phyloP scores from a whole-genome alignment of 2,329 filamentous ascomycete species.

The Pseudogymnoascus sp. region DNA sequence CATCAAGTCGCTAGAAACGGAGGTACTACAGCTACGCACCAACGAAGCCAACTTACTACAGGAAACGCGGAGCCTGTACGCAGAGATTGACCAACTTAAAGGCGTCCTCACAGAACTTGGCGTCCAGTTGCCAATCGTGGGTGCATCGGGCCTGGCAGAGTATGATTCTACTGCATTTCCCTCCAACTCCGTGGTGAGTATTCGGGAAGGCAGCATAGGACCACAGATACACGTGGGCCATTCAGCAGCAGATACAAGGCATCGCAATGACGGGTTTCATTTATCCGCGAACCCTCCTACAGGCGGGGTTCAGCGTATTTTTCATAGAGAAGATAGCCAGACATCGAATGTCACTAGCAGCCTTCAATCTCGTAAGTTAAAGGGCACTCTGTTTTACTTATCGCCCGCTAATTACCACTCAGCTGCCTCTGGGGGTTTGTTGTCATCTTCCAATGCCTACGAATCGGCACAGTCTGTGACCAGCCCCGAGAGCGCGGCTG shows the following conservation, averaged over 20 bases:
- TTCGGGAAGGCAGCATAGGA: not conserved
- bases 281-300: not conserved
- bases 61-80: slow-evolving; percentile 17
- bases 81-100: slow-evolving; percentile 15
- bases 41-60: slow-evolving; percentile 20
- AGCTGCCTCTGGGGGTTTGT: not conserved
- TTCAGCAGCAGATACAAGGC: slow-evolving; percentile 15
- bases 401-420: not conserved
- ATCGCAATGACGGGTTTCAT: too few relatives aligned
- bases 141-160: not conserved
- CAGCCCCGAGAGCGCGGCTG: not conserved
- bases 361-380: not conserved
- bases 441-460: not conserved
- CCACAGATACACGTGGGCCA: not conserved
- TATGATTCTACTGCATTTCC: slow-evolving; percentile 14
- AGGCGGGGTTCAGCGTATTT: not conserved
- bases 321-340: not conserved
- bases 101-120: slow-evolving; percentile 11
- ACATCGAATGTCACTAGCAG: not conserved
- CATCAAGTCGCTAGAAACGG: slow-evolving; percentile 23
- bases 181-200: not conserved
- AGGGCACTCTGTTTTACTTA: not conserved
- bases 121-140: not conserved
- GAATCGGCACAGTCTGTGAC: not conserved
- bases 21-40: slow-evolving; percentile 17